These are phyloP conservation scores for Herpotrichia juniperi DNA, from an alignment of 2,329 filamentous ascomycete species.

Conservation along the genomic window DNA sequence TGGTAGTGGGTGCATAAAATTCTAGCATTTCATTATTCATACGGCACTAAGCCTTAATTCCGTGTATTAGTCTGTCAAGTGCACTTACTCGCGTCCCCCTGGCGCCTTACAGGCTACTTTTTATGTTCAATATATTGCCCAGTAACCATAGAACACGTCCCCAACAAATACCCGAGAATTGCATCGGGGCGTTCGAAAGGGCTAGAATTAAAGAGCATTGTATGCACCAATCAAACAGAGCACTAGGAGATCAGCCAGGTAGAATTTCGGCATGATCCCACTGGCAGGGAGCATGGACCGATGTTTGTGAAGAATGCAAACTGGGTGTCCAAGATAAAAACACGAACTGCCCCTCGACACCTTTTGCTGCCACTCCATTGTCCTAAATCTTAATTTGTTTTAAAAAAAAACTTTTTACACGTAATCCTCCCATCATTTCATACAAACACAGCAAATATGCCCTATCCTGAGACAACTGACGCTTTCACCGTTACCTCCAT, in stretches of 20 bases:
- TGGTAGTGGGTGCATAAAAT: no score
- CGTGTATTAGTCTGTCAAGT: no score
- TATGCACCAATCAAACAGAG: conserved; percentile 27
- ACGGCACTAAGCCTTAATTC: no score
- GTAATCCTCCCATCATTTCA: conserved; percentile 5
- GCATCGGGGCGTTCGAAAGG: no score
- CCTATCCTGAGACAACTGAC: conserved; percentile 58
- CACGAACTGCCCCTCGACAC: conserved; percentile 32
- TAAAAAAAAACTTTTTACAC: neutral
- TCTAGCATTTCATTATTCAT: no score
- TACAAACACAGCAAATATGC: conserved; percentile 49
- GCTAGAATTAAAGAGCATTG: neutral
- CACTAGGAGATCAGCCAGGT: conserved; percentile 8
- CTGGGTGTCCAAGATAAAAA: conserved; percentile 26
- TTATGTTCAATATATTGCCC: no score
- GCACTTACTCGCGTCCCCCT: no score
- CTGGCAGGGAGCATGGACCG: conserved; percentile 30
- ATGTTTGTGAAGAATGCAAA: conserved; percentile 24
- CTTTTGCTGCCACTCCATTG: conserved; percentile 16
- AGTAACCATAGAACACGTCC: no score
- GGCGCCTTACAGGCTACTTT: no score
- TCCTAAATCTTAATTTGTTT: conserved; percentile 1
- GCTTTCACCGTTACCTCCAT: conserved; percentile 57
- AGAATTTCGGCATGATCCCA: conserved; percentile 39
- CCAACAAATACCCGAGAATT: no score